Evolutionary conservation across 352 stramenopile species (phyloP).

Genomic region (Blastocystis sp.): DNA sequence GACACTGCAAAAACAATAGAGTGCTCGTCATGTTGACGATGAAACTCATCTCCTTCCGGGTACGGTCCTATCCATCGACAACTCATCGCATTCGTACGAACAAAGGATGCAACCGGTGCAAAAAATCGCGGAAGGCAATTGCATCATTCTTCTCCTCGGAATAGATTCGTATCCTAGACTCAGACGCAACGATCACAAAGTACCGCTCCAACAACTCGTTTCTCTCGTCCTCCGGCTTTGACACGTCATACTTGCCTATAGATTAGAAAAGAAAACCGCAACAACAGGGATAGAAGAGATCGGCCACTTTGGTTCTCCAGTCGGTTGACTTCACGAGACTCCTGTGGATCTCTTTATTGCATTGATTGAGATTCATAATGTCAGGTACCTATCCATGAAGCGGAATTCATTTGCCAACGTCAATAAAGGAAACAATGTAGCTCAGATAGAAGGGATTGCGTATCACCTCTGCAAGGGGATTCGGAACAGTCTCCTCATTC

Average conservation of each 20-base stretch:
- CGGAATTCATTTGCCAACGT: not conserved
- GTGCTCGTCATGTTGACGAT: not conserved
- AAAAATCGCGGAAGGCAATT: not conserved
- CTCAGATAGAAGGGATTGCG: not conserved
- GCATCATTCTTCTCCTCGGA: not conserved
- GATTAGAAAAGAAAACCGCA: not conserved
- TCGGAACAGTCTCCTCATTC: not conserved
- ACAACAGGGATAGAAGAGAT: not conserved
- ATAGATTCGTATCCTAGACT: not conserved
- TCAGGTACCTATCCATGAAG: not conserved
- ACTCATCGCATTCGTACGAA: not conserved
- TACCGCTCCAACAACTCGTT: not conserved
- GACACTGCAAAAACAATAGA: not conserved
- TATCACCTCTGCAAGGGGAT: not conserved
- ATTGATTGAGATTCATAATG: not conserved
- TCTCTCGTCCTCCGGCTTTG: not conserved
- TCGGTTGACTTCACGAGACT: not conserved
- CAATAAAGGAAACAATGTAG: not conserved
- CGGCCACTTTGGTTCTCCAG: not conserved
- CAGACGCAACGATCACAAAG: not conserved
- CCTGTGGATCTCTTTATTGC: not conserved
- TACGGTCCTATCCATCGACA: not conserved
- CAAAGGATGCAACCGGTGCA: not conserved
- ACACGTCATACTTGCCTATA: not conserved
- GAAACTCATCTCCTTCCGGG: not conserved